Evolutionary conservation across 192 early-diverging fungal genomes (phyloP).

Genomic region (Phycomyces blakesleeanus): DNA sequence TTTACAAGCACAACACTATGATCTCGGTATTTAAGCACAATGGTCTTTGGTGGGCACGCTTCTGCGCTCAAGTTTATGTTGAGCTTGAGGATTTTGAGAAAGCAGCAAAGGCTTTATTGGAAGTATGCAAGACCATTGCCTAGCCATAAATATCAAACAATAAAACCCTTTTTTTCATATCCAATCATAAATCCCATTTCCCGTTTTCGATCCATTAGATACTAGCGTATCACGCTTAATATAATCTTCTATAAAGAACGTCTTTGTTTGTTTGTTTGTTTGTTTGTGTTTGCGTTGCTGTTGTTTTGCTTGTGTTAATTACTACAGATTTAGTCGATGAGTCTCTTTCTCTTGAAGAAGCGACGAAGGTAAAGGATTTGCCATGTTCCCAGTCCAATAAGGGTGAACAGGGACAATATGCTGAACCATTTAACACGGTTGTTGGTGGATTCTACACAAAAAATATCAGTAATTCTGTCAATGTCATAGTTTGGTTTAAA

Average conservation of each 20-base stretch:
- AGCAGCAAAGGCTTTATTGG: too few relatives aligned
- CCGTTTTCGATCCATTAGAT: too few relatives aligned
- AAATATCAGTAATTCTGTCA: not conserved
- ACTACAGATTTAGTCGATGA: constrained; percentile 56
- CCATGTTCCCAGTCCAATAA: constrained; percentile 68
- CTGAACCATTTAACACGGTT: constrained; percentile 80
- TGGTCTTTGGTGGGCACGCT: constrained; percentile 46
- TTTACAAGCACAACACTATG: constrained; percentile 41
- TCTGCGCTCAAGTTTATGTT: constrained; percentile 54
- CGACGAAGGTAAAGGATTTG: constrained; percentile 82
- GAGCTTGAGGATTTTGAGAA: constrained; percentile 47
- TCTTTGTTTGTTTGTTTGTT: constrained; percentile 2
- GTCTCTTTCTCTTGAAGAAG: constrained; percentile 89
- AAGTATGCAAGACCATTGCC: too few relatives aligned
- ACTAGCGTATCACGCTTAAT: too few relatives aligned
- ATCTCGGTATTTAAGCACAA: constrained; percentile 41
- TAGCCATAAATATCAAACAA: too few relatives aligned
- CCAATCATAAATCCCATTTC: too few relatives aligned
- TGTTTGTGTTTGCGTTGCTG: not conserved
- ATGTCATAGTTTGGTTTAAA: not conserved
- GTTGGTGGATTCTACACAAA: constrained; percentile 78
- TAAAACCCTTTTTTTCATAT: too few relatives aligned
- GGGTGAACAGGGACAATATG: constrained; percentile 66
- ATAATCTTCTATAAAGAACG: not conserved
- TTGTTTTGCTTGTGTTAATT: not conserved